A percentile compares a stretch with the other conserved stretches of the same genome.
Conservation (phyloP, 495 filamentous ascomycete species). For the Trichoderma gamsii region DNA sequence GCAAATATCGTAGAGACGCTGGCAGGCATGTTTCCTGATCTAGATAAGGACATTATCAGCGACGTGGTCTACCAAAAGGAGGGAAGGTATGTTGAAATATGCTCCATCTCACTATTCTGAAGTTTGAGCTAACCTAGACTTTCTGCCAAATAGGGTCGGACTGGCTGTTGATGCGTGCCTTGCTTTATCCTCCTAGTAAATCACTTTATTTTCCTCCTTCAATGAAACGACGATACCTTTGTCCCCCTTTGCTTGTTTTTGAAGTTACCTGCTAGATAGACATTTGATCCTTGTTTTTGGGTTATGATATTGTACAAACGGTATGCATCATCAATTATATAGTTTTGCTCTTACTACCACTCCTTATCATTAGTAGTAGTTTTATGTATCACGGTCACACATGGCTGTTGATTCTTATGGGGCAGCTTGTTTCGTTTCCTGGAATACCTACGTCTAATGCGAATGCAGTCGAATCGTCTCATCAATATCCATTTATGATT, state of each 20-base stretch:
- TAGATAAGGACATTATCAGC: slow-evolving; percentile 86
- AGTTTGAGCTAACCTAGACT: slow-evolving; percentile 22
- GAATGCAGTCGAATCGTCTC: too few relatives aligned
- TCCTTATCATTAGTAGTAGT: neutral
- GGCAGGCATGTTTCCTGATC: slow-evolving; percentile 85
- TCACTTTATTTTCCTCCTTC: neutral
- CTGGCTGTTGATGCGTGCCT: slow-evolving; percentile 88
- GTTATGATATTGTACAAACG: neutral
- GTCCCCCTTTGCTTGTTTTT: neutral
- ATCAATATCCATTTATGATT: too few relatives aligned
- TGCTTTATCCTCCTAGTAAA: slow-evolving; percentile 54
- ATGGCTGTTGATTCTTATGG: neutral
- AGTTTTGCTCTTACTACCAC: neutral
- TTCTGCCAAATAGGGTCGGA: slow-evolving; percentile 57
- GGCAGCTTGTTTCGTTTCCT: neutral
- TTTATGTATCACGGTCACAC: neutral
- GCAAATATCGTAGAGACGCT: slow-evolving; percentile 86
- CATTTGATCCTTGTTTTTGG: neutral
- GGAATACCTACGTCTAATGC: too few relatives aligned
- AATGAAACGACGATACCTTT: neutral
- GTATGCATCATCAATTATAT: neutral
- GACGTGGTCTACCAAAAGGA: slow-evolving; percentile 91
- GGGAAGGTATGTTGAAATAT: slow-evolving; percentile 62
- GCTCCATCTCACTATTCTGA: slow-evolving; percentile 2
- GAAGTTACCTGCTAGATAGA: neutral